Evolutionary conservation across 345 rosid species (phyloP), one percentile per base, ranked within the genome.

Genomic region (Barbarea vulgaris): DNA sequence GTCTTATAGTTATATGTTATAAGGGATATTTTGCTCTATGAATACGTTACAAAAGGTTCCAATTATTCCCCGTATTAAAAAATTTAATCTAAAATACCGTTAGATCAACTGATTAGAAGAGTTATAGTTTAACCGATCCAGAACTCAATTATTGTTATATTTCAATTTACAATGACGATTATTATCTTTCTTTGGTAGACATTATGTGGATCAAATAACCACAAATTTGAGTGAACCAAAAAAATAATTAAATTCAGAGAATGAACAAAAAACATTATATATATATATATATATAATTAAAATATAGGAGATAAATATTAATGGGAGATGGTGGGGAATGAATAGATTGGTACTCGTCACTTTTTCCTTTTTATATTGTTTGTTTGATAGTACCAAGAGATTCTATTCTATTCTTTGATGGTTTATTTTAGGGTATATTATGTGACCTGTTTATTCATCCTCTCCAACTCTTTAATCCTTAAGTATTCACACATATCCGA

Each of bases 291-390:
- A 31, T 44, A 6, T 15, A 44, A n/a, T 44, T 9, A 64, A 46
- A 17, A 64, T 27, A 13, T 22, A 24, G 3, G 48, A 51, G 46
- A 48, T 9, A 48, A 67, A 50, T 39, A 75, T 5, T 21, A 77
- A 70, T 24, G 59, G 71, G 36, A 70, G 60, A 70, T 70, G 67
- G 80, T 77, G 80, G 80, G 27, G 76, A 77, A 77, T 70, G 80
- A 55, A 77, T 63, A 77, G 75, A 46, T 63, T 55, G 80, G 52
- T 62, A 75, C 61, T 76, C 48, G 1, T 63, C 80, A 64, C 71
- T 63, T 70, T 76, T 53, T 53, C 10, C 11, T 1, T 42, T 34
- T 62, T 62, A 2, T 69, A 44, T 77, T 33, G 64, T 63, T 77
- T 63, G 75, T 77, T 54, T 77, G 66, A 62, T 70, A 63, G 53